Base-by-base conservation (phyloP, 306 rosid genomes). In the Lagenaria siceraria region DNA sequence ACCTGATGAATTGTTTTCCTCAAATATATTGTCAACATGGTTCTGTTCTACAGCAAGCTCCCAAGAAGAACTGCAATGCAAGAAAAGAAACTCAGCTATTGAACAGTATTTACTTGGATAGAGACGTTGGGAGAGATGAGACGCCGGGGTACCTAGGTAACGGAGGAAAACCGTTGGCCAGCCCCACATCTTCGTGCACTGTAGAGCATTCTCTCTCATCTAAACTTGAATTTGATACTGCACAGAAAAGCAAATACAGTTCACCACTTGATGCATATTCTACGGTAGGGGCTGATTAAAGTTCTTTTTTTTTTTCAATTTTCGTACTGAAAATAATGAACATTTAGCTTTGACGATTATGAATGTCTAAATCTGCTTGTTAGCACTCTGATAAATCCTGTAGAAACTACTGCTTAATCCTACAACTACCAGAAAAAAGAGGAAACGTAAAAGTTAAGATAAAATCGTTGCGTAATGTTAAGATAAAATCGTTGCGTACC, bases 161-260 rank as follows among this genome's bases (percentile, higher is more conserved):
- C 7, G 48, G 60, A 53, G 83, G 89, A 75, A 78, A 82, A 58
- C 93, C 97, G 76, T 93, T 90, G 51, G 84, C 63, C 55, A 70
- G 29, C 62, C 11, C 83, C 22, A 78, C 81, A 71, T 24, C 86
- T 73, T 80, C 90, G 78, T 79, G 66, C 35, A 78, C n/a, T 58
- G 78, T 82, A 38, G 77, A 77, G 78, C 68, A 72, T 77, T 75
- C 85, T 74, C 58, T 83, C 53, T 84, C 88, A 29, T 73, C 62
- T 19, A 52, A 73, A 73, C 60, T 51, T 52, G 77, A 73, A 73
- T 52, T 51, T 29, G 48, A 29, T 31, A 7, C 77, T 43, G 58
- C 75, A 49, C 15, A 48, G 70, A 29, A 21, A 55, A 68, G 18
- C 8, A 53, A 75, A 53, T 49, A 35, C 10, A 54, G 29, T 53